phyloP scores from a whole-genome alignment of 371 early-diverging fungal genomes.

The Mucor piriformis region DNA sequence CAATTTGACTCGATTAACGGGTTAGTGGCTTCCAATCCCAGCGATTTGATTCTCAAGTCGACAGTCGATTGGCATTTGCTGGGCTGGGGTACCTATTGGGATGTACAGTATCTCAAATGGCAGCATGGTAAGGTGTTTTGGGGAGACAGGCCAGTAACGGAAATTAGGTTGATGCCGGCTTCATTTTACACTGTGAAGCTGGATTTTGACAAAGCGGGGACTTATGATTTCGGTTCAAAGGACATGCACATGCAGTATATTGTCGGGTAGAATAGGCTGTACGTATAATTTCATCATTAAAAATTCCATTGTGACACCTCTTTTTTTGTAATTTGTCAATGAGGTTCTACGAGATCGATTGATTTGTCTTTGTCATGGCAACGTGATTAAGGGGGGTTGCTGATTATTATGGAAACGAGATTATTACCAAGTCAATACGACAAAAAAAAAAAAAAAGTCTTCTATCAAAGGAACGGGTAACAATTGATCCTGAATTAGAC shows the following conservation, averaged over 20 bases:
- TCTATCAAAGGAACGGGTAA: too few relatives aligned
- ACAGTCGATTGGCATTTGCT: constrained; percentile 41
- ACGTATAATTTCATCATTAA: too few relatives aligned
- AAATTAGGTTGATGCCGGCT: constrained; percentile 42
- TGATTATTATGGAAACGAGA: too few relatives aligned
- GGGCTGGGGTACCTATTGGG: constrained; percentile 47
- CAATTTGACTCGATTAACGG: constrained; percentile 44
- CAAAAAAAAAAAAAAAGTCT: too few relatives aligned
- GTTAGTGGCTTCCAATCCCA: constrained; percentile 26
- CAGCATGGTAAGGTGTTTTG: constrained; percentile 18
- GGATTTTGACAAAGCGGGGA: background rate
- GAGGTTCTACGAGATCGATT: too few relatives aligned
- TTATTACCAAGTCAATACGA: too few relatives aligned
- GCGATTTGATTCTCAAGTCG: constrained; percentile 26
- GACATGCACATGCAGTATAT: constrained; percentile 5
- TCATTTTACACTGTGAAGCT: constrained; percentile 36
- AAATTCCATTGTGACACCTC: too few relatives aligned
- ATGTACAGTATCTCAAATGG: constrained; percentile 39
- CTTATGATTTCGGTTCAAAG: constrained; percentile 9
- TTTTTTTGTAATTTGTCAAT: too few relatives aligned
- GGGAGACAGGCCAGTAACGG: constrained; percentile 13
- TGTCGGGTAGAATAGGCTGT: constrained; percentile 3
- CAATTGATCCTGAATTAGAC: too few relatives aligned
- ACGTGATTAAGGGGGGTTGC: too few relatives aligned
- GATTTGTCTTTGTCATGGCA: too few relatives aligned